Evolutionary conservation across 768 basidiomycete species (phyloP).

Genomic region (Kwoniella dejecticola): DNA sequence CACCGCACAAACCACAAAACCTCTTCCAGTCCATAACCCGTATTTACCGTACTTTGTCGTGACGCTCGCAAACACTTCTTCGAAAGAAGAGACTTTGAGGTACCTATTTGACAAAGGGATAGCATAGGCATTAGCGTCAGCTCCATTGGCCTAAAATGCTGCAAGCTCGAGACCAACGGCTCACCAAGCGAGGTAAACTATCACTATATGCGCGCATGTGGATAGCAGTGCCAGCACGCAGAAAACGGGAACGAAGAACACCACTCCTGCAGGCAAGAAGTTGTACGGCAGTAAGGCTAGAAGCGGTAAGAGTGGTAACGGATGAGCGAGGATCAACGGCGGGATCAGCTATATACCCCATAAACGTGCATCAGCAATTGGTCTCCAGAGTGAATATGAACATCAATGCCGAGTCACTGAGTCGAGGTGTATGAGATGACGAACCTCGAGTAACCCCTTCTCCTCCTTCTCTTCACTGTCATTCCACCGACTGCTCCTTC

Average conservation of each 20-base stretch:
- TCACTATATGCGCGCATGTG: conserved; percentile 52
- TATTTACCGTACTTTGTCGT: conserved; percentile 38
- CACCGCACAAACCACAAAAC: conserved; percentile 34
- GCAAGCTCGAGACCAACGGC: background rate
- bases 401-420: background rate
- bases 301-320: conserved; percentile 49
- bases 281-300: conserved; percentile 48
- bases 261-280: conserved; percentile 53
- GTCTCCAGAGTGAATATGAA: background rate
- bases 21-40: conserved; percentile 45
- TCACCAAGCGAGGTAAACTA: conserved; percentile 52
- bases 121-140: background rate
- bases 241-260: conserved; percentile 50
- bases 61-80: conserved; percentile 45
- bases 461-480: conserved; percentile 37
- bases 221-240: conserved; percentile 47
- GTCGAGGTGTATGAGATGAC: conserved; percentile 2
- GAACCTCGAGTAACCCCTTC: conserved; percentile 39
- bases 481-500: conserved; percentile 28
- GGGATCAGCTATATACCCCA: conserved; percentile 47
- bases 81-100: conserved; percentile 52
- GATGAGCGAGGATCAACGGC: conserved; percentile 50
- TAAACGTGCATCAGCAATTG: background rate
- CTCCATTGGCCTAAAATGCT: no score
- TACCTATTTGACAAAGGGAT: conserved; percentile 34